Base-by-base conservation (phyloP, 1,284 basidiomycete species). In the Vanrija pseudolonga region DNA sequence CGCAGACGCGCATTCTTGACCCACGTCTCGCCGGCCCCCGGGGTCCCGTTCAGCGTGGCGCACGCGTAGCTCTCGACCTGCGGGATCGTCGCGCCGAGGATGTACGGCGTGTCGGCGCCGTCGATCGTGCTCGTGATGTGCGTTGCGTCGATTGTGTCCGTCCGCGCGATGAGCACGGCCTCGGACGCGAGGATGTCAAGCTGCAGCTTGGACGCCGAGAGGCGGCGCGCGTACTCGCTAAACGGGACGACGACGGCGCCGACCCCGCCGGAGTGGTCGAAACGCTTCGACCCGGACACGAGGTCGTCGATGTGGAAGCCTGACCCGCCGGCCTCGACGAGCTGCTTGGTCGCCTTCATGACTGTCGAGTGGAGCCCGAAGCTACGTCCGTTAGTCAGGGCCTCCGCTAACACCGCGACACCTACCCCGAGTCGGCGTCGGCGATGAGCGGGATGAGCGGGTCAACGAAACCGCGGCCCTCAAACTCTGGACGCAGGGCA, bases 141-240 rank as follows among this genome's bases (percentile, higher is more conserved):
- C 74, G 85, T 89, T 44, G 84, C 90, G 18, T 86, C 87, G 76
- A 95, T 90, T 9, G 91, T 87, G 74, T 96, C 93, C 4, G 93
- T 95, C 53, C 92, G 86, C 9, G 90, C 90, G 61, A 96, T 90
- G 56, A 92, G 77, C 41, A 93, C 83, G 84, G 92, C 92, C 17
- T 89, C 87, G 50, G 87, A 14, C 60, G 55, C 59, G 51, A 63
- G 54, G 23, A 63, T 55, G 39, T 64, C 62, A 18, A 64, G 32
- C 43, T 60, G 57, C 9, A 61, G 26, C 32, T 62, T 61, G 44
- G 51, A 53, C 14, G 57, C 57, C 2, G 46, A 41, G 32, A 60
- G 47, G 37, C 56, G 42, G 24, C 49, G 50, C 19, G 58, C 41
- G 28, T 51, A 52, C 47, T 64, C 62, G 24, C 48, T 47, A 20